Evolutionary conservation across 2,329 filamentous ascomycete genomes (phyloP).

Genomic region (Beauveria asiatica): DNA sequence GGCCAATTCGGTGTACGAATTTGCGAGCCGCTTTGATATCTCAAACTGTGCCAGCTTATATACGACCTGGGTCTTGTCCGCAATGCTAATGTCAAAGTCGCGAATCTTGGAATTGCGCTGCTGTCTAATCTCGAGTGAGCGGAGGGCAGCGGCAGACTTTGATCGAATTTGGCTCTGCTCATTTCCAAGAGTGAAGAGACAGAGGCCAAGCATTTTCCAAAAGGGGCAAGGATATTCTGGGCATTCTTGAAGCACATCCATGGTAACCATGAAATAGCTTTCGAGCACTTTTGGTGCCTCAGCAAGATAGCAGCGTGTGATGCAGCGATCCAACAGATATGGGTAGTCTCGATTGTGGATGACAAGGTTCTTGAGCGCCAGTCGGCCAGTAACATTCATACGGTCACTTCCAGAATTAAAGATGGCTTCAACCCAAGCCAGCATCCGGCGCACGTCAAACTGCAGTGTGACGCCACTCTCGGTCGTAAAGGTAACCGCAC

Average conservation of each 20-base stretch:
- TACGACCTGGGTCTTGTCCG: conserved; percentile 95
- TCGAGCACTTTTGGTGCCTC: conserved; percentile 76
- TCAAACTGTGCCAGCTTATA: conserved; percentile 98
- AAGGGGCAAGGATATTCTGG: conserved; percentile 77
- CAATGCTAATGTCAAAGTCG: conserved; percentile 96
- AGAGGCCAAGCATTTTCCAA: conserved; percentile 83
- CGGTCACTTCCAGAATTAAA: conserved; percentile 88
- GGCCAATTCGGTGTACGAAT: conserved; percentile 79
- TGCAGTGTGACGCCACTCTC: conserved; percentile 81
- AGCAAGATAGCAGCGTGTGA: conserved; percentile 81
- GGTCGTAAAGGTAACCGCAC: conserved; percentile 77
- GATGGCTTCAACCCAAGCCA: conserved; percentile 91
- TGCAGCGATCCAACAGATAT: conserved; percentile 80
- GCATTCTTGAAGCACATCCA: conserved; percentile 75
- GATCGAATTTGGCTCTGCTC: conserved; percentile 82
- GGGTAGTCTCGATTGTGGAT: conserved; percentile 82
- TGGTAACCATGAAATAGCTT: conserved; percentile 91
- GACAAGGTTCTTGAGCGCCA: conserved; percentile 83
- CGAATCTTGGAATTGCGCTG: conserved; percentile 77
- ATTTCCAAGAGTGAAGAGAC: conserved; percentile 86
- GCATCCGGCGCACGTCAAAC: conserved; percentile 87
- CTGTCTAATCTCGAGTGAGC: conserved; percentile 74
- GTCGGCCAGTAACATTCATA: conserved; percentile 80
- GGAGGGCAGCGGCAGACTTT: conserved; percentile 74
- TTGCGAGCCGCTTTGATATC: conserved; percentile 81